Evolutionary conservation across 768 basidiomycete species (phyloP).

Genomic region (Hericium rajendrae): DNA sequence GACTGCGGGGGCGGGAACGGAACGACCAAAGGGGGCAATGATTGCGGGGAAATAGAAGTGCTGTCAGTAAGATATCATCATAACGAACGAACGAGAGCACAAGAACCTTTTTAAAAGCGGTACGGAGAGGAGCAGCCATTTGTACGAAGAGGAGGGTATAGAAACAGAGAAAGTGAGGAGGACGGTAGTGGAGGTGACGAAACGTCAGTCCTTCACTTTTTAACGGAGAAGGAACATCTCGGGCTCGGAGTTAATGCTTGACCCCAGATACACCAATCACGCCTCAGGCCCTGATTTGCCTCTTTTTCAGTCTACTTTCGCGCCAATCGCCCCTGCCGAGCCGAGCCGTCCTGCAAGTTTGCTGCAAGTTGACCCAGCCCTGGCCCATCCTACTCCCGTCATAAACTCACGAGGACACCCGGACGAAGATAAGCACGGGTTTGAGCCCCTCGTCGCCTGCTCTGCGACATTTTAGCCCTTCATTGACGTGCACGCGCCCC

Average conservation of each 20-base stretch:
- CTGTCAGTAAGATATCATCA: too few relatives aligned
- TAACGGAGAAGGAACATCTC: background rate
- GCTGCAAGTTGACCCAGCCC: background rate
- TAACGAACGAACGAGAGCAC: background rate
- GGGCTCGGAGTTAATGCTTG: background rate
- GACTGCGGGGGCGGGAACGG: conserved; percentile 4
- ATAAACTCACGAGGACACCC: background rate
- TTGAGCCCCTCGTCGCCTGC: background rate
- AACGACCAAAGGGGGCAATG: background rate
- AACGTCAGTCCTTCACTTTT: background rate
- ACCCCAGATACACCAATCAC: background rate
- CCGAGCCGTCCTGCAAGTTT: background rate
- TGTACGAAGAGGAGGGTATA: background rate
- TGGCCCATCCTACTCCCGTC: background rate
- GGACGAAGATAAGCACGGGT: background rate
- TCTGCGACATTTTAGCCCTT: background rate
- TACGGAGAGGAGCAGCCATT: background rate
- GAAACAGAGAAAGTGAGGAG: background rate
- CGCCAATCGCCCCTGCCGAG: background rate
- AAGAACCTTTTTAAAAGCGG: background rate
- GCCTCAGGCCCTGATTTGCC: too few relatives aligned
- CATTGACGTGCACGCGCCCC: background rate
- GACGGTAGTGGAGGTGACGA: background rate
- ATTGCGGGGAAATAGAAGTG: too few relatives aligned
- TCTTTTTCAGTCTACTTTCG: background rate